Evolutionary conservation across 2,329 filamentous ascomycete species (phyloP), one percentile per base, ranked within the genome.

Genomic region (Biscogniauxia marginata): DNA sequence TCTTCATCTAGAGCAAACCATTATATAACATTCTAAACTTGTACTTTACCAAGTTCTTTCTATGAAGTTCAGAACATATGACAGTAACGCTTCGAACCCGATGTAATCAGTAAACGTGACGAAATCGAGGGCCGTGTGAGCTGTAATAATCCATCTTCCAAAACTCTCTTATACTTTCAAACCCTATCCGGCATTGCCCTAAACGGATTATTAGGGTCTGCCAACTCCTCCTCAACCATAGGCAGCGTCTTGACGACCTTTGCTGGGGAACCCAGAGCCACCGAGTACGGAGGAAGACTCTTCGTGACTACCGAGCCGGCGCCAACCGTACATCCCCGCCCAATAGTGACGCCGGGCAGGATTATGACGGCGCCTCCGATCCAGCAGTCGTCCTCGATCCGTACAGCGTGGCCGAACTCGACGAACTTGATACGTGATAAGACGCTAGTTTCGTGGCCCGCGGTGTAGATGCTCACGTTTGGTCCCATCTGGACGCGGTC

Each of bases 401-500:
- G 68, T 39, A 84, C 75, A 2, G 74, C 69, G 13, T 69, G 70
- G 0, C 78, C 79, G 55, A 76, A 82, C 61, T 81, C 79, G 52
- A 80, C 70, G 16, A 70, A 71, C 39, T 79, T 75, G 21, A 79
- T 71, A 18, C 80, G 75, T 1, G 74, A 77, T 52, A 75, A 74
- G 0, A 81, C 76, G 62, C 88, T 88, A 0, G 88, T 76, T 49
- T 90, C 88, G 70, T 95, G 90, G 0, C 84, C 88, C 1, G 84
- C 90, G 2, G 84, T 83, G 67, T 84, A 90, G 54, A 95, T 81
- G 50, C 78, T 83, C 0, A 93, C 88, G 63, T 85, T 87, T 0
- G 90, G 88, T 0, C 88, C 90, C 53, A 93, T 79, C 61, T 90
- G 74, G 1, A 89, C 89, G 23, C 89, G 82, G 22, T 87, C 80